Evolutionary conservation across 305 asterid genomes (phyloP), one percentile per base, ranked within the genome.

Genomic region (Fraxinus albicans): DNA sequence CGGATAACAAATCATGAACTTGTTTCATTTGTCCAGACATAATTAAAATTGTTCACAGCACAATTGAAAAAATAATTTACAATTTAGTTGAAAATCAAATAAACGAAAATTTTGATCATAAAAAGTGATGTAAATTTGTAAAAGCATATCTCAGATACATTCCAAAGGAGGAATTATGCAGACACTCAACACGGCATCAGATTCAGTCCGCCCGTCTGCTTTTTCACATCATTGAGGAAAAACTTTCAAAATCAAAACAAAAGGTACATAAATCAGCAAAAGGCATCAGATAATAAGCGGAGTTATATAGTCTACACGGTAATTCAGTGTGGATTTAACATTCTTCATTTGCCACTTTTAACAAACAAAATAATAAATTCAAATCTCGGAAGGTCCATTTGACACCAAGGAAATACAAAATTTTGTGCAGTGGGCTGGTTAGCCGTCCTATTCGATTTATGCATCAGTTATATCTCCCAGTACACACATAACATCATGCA

Each of bases 21-120:
- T 44, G 80, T 87, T 84, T 91, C 95, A 91, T 86, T 85, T 29
- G 95, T 91, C 94, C 92, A 91, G 95, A 90, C 95, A 91, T 89
- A 90, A 83, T 81, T 10, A 1, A 1, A 70, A 50, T 29, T 47
- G 84, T 40, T 91, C 94, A 86, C 35, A 58, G 90, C 93, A 89
- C 2, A 40, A 40, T 42, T 9, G 50, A 42, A 47, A 47, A 47
- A 12, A 3, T 47, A 47, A 47, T 47, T 12, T 0, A 13, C 6
- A 47, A 47, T 13, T 47, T 13, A 44, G n/a, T 44, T 6, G 78
- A 27, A 15, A 82, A 27, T n/a, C 69, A 4, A 40, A 21, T 12
- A 17, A 10, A 29, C 9, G 25, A 9, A 76, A 44, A 3, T 27
- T 3, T 21, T 19, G 7, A 31, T 8, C 9, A 40, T 40, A 40